Evolutionary conservation across 495 filamentous ascomycete species (phyloP), one percentile per base, ranked within the genome.

Genomic region (Terfezia claveryi): DNA sequence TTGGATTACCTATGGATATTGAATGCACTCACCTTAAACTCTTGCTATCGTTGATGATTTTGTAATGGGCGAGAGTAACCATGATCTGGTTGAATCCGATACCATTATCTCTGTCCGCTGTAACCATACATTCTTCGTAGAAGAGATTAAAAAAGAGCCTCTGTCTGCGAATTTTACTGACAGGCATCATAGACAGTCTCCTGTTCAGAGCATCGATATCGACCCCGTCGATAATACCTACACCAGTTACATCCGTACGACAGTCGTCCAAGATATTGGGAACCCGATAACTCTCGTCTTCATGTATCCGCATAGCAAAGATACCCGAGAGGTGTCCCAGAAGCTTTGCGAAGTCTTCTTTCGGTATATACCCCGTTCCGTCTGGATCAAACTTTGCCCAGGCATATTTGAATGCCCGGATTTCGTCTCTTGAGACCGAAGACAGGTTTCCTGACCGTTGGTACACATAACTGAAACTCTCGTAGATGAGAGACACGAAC

Each of bases 391-490:
- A 86, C 49, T 82, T 89, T 44, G 91, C 85, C 91, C 91, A 99
- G 0, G 91, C 91, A 66, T 95, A 86, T 71, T 99, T 99, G 75
- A 96, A 99, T 12, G 87, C 81, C 37, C 91, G 80, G 54, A 94
- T 83, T 64, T 99, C 91, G 60, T 94, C 87, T 53, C 91, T 76
- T 58, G 83, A 87, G 51, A 96, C 80, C 36, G 80, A 78, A 37
- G 86, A 87, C 54, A 87, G 72, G 23, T 81, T 81, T 64, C 85
- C 94, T 58, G 86, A 94, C 56, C 87, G 77, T 69, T 99, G 91
- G 65, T 95, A 99, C 61, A 99, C 91, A 67, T 99, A 99, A 66
- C 85, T 93, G 71, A 99, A 99, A 70, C 89, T 95, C 72, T 99
- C 91, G 68, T 87, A 99, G 60, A 99, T 99, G 61, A 99, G 78